Conservation (phyloP, 2,329 filamentous ascomycete genomes). For the Cladosporium cucumerinum region DNA sequence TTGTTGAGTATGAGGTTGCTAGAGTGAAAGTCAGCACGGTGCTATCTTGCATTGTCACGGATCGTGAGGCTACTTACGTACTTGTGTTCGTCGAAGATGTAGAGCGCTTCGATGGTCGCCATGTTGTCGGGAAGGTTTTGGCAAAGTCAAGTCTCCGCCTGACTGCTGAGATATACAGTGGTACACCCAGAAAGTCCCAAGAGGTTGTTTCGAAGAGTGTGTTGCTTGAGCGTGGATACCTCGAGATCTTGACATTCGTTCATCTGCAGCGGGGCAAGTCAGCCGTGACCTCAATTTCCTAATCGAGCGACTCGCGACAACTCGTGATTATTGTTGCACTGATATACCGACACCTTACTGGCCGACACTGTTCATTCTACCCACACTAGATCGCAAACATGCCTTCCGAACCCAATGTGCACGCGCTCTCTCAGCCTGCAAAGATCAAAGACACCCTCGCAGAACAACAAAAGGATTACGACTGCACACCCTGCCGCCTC, state of each 20-base stretch:
- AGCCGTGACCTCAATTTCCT: neutral
- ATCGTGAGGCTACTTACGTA: constrained; percentile 45
- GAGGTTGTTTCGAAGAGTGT: neutral
- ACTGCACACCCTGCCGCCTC: constrained; percentile 19
- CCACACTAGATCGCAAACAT: neutral
- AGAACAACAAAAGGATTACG: constrained; percentile 17
- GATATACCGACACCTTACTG: neutral
- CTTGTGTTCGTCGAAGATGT: constrained; percentile 97
- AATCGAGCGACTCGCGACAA: constrained; percentile 8
- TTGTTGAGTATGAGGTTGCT: constrained; percentile 81
- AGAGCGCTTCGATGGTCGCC: constrained; percentile 86
- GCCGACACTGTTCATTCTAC: neutral
- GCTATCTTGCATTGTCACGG: constrained; percentile 18
- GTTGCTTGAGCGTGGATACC: neutral
- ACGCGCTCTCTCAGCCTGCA: constrained; percentile 12
- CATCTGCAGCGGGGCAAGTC: neutral
- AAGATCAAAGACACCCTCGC: constrained; percentile 13
- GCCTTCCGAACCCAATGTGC: constrained; percentile 3
- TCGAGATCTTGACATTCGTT: neutral
- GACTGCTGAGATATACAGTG: neutral
- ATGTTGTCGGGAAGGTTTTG: constrained; percentile 31
- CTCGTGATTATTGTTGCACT: neutral
- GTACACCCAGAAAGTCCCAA: neutral
- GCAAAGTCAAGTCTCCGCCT: neutral
- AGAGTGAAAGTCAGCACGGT: neutral